Percentiles rank a stretch among this genome's conserved stretches.
These are phyloP conservation scores for Pleurostoma richardsiae DNA, from an alignment of 2,329 filamentous ascomycete species.

Conservation along the genomic window DNA sequence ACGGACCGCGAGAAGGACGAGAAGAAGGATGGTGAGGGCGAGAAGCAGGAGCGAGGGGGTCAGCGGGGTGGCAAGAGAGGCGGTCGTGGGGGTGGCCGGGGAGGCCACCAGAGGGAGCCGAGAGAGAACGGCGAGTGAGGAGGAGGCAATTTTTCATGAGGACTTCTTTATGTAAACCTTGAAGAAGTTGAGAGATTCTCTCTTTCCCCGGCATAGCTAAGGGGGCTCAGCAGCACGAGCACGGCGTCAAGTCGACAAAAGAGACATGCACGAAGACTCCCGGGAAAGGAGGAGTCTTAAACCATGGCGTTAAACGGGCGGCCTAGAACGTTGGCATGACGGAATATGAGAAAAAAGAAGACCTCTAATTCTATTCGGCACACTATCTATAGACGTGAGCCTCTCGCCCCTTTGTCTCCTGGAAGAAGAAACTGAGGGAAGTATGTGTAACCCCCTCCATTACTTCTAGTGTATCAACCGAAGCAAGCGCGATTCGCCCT, in stretches of 20 bases:
- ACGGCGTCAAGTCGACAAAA: no score
- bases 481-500: no score
- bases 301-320: neutral
- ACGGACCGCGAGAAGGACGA: constrained; percentile 41
- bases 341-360: constrained; percentile 1
- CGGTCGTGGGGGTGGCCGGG: constrained; percentile 26
- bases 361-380: constrained; percentile 6
- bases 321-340: constrained; percentile 1
- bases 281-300: neutral
- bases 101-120: constrained; percentile 41
- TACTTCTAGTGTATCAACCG: neutral
- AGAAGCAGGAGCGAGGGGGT: constrained; percentile 39
- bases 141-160: neutral
- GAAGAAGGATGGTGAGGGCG: constrained; percentile 28
- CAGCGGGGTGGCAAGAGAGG: constrained; percentile 39
- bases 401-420: neutral
- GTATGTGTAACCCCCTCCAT: neutral
- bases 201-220: no score
- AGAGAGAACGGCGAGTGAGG: constrained; percentile 29
- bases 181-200: no score
- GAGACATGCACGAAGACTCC: neutral
- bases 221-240: no score
- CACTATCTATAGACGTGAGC: constrained; percentile 2
- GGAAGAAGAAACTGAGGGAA: neutral
- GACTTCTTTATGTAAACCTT: no score